Evolutionary conservation across 164 flowering plant species (phyloP), one percentile per base, ranked within the genome.

Genomic region (Magnolia sinica): DNA sequence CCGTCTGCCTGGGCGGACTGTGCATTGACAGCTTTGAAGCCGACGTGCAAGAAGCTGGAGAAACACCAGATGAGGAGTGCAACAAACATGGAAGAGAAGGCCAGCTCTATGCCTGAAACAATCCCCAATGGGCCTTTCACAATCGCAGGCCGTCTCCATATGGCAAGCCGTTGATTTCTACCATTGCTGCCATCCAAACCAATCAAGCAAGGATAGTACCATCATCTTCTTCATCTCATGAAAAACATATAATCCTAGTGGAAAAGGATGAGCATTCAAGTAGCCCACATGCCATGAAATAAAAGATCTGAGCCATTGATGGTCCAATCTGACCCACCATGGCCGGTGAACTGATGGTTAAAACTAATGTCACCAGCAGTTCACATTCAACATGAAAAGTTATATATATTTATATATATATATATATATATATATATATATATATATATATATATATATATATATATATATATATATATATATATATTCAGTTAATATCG

Each of bases 101-200:
- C 76, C 8, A 91, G 66, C 81, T 94, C 97, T 27, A 78, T 83
- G 70, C 82, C 67, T 1, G 90, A 83, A 71, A 94, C 91, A 23
- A 91, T 85, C 50, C 98, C 98, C 14, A 94, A 77, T 0, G 98
- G 93, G 0, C 97, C 98, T 79, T 83, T 90, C 66, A 89, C 88
- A 0, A 92, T 74, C 72, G 87, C 73, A 2, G 96, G 92, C 59
- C 80, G 78, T 72, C 79, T 87, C 90, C 88, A 84, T 52, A 23
- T 19, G 18, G 23, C 65, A 4, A 68, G 66, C 19, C 51, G 72
- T 7, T 58, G 19, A 29, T 18, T 37, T 37, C 69, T 70, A 27
- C 67, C 55, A 4, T 16, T 45, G 52, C 64, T 61, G 29, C 45
- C 59, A 51, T 52, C 10, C n/a, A 76, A 19, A 3, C 55, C 27